Percentiles rank a stretch among this genome's conserved stretches.
These are phyloP conservation scores for Brassica incana DNA, from an alignment of 345 rosid genomes.

Conservation along the genomic window DNA sequence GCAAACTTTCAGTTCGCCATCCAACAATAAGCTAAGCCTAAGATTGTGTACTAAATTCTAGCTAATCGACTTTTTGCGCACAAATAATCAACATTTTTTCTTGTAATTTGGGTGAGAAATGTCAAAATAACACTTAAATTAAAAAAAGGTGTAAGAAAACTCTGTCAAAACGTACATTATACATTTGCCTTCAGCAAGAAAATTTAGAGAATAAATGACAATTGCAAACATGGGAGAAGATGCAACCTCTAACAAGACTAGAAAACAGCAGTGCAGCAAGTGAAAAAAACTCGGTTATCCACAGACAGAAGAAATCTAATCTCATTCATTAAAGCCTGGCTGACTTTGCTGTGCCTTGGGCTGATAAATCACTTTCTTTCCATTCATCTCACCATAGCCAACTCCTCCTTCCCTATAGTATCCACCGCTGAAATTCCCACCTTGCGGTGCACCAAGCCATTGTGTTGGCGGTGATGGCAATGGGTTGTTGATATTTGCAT, in stretches of 20 bases:
- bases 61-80: not conserved
- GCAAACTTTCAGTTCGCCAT: not conserved
- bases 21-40: not conserved
- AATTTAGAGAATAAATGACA: not conserved
- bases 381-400: conserved; percentile 42
- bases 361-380: conserved; percentile 57
- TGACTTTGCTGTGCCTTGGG: conserved; percentile 45
- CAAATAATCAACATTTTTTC: not conserved
- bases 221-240: not conserved
- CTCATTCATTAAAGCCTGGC: conserved; percentile 28
- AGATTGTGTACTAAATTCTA: not conserved
- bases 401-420: conserved; percentile 41
- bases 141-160: not conserved
- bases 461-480: conserved; percentile 66
- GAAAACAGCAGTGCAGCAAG: conserved; percentile 9
- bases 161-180: conserved; percentile 8
- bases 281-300: not conserved
- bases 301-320: conserved; percentile 1
- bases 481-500: conserved; percentile 44
- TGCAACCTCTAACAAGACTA: not conserved
- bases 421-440: conserved; percentile 38
- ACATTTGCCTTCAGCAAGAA: not conserved
- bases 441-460: conserved; percentile 53
- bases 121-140: not conserved
- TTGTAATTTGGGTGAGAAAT: not conserved